phyloP scores from a whole-genome alignment of 164 flowering plant genomes.

The Kalanchoe fedtschenkoi region DNA sequence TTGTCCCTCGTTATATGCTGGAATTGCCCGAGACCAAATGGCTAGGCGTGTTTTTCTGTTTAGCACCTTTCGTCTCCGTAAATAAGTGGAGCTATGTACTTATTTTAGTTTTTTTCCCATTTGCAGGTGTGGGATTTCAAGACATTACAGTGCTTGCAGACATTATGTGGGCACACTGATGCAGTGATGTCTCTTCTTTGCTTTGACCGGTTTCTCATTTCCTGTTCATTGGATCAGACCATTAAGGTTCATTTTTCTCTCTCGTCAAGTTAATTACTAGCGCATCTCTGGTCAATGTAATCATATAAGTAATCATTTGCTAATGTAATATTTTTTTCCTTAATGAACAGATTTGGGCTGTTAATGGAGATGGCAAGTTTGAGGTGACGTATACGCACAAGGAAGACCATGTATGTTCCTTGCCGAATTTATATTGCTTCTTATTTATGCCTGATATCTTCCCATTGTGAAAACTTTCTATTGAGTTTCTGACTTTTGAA shows the following conservation, averaged over 20 bases:
- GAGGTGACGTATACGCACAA: constrained; percentile 7
- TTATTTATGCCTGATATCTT: background rate
- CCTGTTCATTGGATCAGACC: constrained; percentile 20
- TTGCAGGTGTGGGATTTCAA: constrained; percentile 32
- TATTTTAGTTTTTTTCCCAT: background rate
- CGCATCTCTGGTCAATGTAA: no score
- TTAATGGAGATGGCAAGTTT: background rate
- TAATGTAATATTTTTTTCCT: background rate
- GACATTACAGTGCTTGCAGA: constrained; percentile 23
- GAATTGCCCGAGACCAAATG: no score
- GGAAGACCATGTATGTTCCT: constrained; percentile 3
- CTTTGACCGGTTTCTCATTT: constrained; percentile 18
- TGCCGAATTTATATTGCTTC: background rate
- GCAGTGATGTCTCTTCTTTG: constrained; percentile 20
- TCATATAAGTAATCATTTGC: no score
- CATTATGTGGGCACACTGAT: constrained; percentile 18
- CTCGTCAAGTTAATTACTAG: no score
- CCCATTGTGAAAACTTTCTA: background rate
- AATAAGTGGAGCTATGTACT: background rate
- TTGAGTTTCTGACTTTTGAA: background rate
- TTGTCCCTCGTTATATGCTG: no score
- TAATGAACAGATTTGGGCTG: background rate
- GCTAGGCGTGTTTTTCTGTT: no score
- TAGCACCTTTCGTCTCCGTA: no score
- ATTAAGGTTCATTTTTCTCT: constrained; percentile 11